Evolutionary conservation across 2,329 filamentous ascomycete genomes (phyloP).

Genomic region (Cordyceps tenuipes): DNA sequence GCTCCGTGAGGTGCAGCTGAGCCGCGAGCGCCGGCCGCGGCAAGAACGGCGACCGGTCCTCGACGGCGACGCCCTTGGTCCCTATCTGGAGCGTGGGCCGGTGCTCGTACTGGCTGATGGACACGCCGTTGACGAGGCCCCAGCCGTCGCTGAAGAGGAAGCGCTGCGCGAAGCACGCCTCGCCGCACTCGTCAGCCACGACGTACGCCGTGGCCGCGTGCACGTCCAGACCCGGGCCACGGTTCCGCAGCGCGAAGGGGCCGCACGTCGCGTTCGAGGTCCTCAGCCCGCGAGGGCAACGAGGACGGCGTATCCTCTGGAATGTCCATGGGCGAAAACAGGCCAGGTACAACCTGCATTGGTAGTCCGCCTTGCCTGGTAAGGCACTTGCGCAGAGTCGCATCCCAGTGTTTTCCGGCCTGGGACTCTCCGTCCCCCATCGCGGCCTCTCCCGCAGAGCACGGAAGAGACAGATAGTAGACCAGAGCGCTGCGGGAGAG

Average conservation of each 20-base stretch:
- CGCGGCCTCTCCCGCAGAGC: constrained; percentile 21
- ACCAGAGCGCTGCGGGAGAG: constrained; percentile 29
- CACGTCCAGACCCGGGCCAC: constrained; percentile 23
- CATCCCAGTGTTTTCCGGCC: constrained; percentile 28
- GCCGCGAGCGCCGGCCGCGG: neutral
- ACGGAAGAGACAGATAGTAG: constrained; percentile 28
- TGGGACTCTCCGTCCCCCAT: constrained; percentile 14
- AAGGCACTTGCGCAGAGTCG: constrained; percentile 33
- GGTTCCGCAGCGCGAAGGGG: constrained; percentile 34
- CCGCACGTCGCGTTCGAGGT: constrained; percentile 32
- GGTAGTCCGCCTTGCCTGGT: constrained; percentile 24
- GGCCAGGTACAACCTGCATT: constrained; percentile 35
- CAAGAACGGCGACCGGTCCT: neutral
- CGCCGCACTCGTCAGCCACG: constrained; percentile 34
- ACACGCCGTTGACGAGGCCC: constrained; percentile 40
- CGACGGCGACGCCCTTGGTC: neutral
- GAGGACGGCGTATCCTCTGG: too few species aligned
- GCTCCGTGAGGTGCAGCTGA: neutral
- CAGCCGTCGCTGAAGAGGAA: constrained; percentile 38
- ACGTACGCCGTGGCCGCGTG: constrained; percentile 33
- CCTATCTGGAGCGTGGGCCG: constrained; percentile 20
- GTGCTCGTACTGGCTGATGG: constrained; percentile 34
- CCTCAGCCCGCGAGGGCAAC: constrained; percentile 19
- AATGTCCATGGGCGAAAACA: constrained; percentile 32
- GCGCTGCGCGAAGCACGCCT: constrained; percentile 39